Conservation (phyloP, 768 basidiomycete genomes). For the Cystofilobasidium capitatum region DNA sequence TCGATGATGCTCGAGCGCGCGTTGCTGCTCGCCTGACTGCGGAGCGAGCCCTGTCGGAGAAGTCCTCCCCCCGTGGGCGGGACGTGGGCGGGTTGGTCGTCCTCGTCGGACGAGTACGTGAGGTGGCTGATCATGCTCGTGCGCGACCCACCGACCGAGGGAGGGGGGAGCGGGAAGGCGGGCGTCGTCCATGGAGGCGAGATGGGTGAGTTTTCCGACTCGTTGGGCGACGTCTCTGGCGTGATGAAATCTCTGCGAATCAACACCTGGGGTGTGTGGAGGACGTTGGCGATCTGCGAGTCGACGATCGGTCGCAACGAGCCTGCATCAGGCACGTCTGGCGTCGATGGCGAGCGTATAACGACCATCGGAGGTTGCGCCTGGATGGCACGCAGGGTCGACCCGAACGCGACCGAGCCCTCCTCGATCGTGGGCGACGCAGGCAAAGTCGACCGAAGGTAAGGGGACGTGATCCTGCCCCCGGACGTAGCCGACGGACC, state of each 20-base stretch:
- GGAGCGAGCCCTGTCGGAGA: too few species aligned
- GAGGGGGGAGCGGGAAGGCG: not conserved
- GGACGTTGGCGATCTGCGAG: not conserved
- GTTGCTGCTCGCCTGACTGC: not conserved
- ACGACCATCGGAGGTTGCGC: not conserved
- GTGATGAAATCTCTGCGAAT: not conserved
- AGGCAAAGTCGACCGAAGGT: constrained; percentile 1
- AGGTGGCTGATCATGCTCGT: not conserved
- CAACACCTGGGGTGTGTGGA: not conserved
- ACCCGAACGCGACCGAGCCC: not conserved
- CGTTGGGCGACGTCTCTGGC: not conserved
- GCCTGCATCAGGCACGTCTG: too few species aligned
- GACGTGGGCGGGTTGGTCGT: too few species aligned
- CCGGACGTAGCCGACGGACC: not conserved
- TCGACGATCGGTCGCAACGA: too few species aligned
- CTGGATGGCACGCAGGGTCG: not conserved
- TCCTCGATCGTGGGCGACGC: not conserved
- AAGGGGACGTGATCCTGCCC: not conserved
- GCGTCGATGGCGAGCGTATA: not conserved
- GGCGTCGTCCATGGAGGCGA: not conserved
- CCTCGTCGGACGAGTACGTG: not conserved
- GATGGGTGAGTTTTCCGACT: not conserved
- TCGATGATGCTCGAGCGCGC: not conserved
- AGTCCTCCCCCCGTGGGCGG: too few species aligned
- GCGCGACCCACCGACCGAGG: not conserved